Evolutionary conservation across 306 rosid species (phyloP), one percentile per base, ranked within the genome.

Genomic region (Senna tora): DNA sequence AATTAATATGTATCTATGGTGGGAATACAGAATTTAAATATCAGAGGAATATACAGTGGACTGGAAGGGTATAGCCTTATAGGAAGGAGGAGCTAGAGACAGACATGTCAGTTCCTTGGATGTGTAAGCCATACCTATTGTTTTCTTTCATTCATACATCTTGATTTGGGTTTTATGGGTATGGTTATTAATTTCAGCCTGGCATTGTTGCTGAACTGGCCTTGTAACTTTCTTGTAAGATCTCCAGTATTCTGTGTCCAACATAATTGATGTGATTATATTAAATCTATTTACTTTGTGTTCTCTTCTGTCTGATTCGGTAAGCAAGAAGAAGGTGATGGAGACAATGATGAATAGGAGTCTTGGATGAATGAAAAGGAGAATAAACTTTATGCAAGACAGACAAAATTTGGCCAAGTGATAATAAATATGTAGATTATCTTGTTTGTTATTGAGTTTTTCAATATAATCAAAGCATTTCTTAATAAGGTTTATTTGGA

Each of bases 1-100:
- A 58, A 61, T 77, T 77, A 77, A 59, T 75, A 19, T 52, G 85
- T 79, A 76, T 64, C 71, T 76, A 81, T 65, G 83, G 71, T 67
- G 75, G 76, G 60, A 83, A 70, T 70, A 67, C 74, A 77, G 68
- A 70, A 72, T 52, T 57, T 65, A 81, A 73, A 65, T 47, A 56
- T 49, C 67, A 54, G 67, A 73, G 80, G 39, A 76, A 60, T 71
- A 75, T 73, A 80, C 42, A 83, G 75, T 79, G 82, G 75, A 65
- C 46, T 34, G 65, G 65, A 21, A 59, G 25, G 65, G 65, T 34
- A 59, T 59, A 59, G 34, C 76, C 82, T 79, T 77, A 79, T 79
- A 79, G 75, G 73, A 77, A 63, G 73, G 65, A 65, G 71, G 57
- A 65, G 70, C 51, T 72, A 71, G 55, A 55, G 59, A 56, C 65